A percentile compares a stretch with the other conserved stretches of the same genome.
Evolutionary conservation across 345 rosid species (phyloP).

Genomic region (Draba incana): DNA sequence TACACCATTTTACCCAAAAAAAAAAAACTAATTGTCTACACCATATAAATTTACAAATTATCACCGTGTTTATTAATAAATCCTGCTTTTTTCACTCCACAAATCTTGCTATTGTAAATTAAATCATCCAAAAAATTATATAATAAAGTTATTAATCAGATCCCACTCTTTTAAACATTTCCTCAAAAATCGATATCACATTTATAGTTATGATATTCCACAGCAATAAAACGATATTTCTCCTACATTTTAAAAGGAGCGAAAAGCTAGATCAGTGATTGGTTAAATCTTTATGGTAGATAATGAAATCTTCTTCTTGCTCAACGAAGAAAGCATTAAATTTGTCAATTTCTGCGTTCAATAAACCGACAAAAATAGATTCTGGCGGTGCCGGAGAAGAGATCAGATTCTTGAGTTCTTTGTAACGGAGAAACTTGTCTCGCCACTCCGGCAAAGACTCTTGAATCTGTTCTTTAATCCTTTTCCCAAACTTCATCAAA

Average conservation of each 20-base stretch:
- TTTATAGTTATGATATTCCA: neutral
- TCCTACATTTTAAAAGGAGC: neutral
- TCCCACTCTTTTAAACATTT: neutral
- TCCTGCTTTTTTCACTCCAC: no score
- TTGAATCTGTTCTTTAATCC: constrained; percentile 72
- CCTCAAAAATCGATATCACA: neutral
- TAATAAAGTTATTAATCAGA: neutral
- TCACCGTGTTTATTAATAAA: no score
- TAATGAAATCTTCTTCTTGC: constrained; percentile 91
- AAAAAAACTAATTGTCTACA: no score
- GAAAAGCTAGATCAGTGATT: constrained; percentile 12
- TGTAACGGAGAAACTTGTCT: constrained; percentile 72
- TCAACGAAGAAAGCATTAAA: constrained; percentile 82
- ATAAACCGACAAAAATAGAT: constrained; percentile 59
- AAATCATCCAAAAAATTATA: no score
- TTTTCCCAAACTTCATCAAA: constrained; percentile 88
- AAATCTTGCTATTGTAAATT: no score
- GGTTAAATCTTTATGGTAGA: constrained; percentile 44
- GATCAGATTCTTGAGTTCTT: constrained; percentile 80
- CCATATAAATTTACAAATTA: no score
- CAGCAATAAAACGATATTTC: constrained; percentile 7
- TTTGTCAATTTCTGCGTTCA: constrained; percentile 84
- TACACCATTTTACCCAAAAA: no score
- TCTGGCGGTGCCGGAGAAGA: constrained; percentile 42
- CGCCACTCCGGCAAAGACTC: constrained; percentile 84